A percentile compares a stretch with the other conserved stretches of the same genome.
Evolutionary conservation across 352 stramenopile species (phyloP).

Genomic region (Phytophthora niederhauseri): DNA sequence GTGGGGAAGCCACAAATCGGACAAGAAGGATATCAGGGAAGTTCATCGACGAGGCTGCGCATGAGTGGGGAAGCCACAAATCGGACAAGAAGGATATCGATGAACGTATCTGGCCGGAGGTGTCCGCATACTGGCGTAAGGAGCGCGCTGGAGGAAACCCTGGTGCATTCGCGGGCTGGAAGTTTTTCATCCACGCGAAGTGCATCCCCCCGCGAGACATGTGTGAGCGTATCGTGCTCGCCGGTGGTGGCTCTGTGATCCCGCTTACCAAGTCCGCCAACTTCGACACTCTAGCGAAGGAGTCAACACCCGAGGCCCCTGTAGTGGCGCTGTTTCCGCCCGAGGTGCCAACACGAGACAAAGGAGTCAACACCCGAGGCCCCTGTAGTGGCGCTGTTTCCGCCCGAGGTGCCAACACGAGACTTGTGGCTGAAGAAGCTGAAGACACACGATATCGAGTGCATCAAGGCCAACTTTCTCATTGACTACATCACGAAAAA

Average conservation of each 20-base stretch:
- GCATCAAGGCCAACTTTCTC: conserved; percentile 80
- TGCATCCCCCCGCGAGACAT: conserved; percentile 77
- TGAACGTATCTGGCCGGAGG: conserved; percentile 71
- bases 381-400: conserved; percentile 66
- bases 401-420: conserved; percentile 54
- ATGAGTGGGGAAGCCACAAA: conserved; percentile 74
- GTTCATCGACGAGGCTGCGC: conserved; percentile 73
- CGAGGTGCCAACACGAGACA: conserved; percentile 56
- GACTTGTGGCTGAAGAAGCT: conserved; percentile 83
- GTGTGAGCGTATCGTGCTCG: conserved; percentile 77
- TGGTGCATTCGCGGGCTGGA: conserved; percentile 71
- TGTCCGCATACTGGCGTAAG: conserved; percentile 69
- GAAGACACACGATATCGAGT: conserved; percentile 61
- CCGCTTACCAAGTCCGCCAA: conserved; percentile 64
- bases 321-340: conserved; percentile 66
- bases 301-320: conserved; percentile 45
- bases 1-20: conserved; percentile 60
- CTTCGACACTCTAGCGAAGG: conserved; percentile 41
- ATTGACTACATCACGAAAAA: conserved; percentile 90
- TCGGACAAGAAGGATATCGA: conserved; percentile 73
- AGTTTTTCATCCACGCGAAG: conserved; percentile 79
- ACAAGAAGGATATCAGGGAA: too few relatives aligned
- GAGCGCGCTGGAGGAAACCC: conserved; percentile 47
- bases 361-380: conserved; percentile 44
- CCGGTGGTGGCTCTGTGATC: conserved; percentile 61